phyloP scores from a whole-genome alignment of 768 basidiomycete genomes.

The Boletus sensibilis region DNA sequence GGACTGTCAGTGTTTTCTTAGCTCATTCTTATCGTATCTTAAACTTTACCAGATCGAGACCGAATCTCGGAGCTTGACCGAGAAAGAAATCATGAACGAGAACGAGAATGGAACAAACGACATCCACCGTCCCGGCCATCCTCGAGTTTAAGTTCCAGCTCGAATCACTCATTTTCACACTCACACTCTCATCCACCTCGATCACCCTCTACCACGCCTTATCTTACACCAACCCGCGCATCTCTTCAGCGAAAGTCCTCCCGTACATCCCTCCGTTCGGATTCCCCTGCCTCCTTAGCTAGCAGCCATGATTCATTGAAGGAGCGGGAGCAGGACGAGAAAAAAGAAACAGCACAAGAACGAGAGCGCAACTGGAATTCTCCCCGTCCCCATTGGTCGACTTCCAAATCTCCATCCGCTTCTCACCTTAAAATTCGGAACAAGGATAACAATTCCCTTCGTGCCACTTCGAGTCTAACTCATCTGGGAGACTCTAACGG shows the following conservation, averaged over 20 bases:
- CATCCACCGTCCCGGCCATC: conserved; percentile 40
- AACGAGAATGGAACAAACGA: conserved; percentile 56
- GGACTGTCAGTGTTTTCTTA: conserved; percentile 44
- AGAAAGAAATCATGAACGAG: conserved; percentile 48
- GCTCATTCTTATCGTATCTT: neutral
- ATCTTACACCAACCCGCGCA: conserved; percentile 32
- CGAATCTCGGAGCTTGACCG: conserved; percentile 40
- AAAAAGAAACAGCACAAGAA: conserved; percentile 43
- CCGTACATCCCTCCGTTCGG: conserved; percentile 34
- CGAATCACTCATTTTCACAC: conserved; percentile 33
- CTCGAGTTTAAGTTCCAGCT: conserved; percentile 42
- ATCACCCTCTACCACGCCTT: conserved; percentile 40
- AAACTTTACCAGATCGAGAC: conserved; percentile 42
- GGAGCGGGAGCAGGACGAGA: conserved; percentile 31
- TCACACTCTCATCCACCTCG: conserved; percentile 39
- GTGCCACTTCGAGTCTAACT: conserved; percentile 20
- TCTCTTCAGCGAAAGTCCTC: conserved; percentile 36
- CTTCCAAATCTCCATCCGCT: conserved; percentile 21
- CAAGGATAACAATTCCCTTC: conserved; percentile 10
- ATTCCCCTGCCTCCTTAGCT: conserved; percentile 43
- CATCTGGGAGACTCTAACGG: conserved; percentile 7
- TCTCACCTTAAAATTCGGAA: conserved; percentile 6
- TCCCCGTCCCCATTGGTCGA: conserved; percentile 56
- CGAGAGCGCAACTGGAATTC: conserved; percentile 73
- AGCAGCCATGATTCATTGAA: conserved; percentile 36